These are phyloP conservation scores for Fraxinus sp. DNA, from an alignment of 305 asterid genomes.

Conservation along the genomic window DNA sequence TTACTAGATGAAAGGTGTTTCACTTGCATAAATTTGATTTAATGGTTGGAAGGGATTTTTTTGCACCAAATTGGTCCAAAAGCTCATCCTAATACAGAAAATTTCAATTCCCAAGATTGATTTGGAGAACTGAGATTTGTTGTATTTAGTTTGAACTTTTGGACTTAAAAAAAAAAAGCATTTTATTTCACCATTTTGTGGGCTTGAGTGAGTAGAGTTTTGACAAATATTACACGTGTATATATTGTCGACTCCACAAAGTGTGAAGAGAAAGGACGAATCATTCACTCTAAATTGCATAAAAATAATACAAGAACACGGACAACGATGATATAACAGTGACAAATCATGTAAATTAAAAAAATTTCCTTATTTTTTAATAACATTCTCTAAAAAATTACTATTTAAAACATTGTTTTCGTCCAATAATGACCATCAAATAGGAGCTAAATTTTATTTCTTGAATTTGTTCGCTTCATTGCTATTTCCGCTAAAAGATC, in stretches of 20 bases:
- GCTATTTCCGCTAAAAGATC: neutral
- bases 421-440: too few relatives aligned
- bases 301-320: slow-evolving; percentile 35
- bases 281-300: slow-evolving; percentile 36
- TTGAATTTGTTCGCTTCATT: neutral
- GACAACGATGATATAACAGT: neutral
- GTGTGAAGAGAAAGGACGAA: slow-evolving; percentile 40
- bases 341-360: too few relatives aligned
- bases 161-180: neutral
- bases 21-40: too few relatives aligned
- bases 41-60: neutral
- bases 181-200: neutral
- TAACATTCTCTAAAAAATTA: too few relatives aligned
- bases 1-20: too few relatives aligned
- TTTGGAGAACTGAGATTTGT: neutral
- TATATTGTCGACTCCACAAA: slow-evolving; percentile 32
- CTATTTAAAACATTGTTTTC: too few relatives aligned
- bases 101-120: neutral
- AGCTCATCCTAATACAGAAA: neutral
- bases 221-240: neutral
- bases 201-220: neutral
- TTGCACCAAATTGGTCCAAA: neutral
- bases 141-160: neutral
- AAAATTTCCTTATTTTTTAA: too few relatives aligned
- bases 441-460: too few relatives aligned